These are phyloP conservation scores for Leccinum cinnamomeum DNA, from an alignment of 1,284 basidiomycete species.

Conservation along the genomic window DNA sequence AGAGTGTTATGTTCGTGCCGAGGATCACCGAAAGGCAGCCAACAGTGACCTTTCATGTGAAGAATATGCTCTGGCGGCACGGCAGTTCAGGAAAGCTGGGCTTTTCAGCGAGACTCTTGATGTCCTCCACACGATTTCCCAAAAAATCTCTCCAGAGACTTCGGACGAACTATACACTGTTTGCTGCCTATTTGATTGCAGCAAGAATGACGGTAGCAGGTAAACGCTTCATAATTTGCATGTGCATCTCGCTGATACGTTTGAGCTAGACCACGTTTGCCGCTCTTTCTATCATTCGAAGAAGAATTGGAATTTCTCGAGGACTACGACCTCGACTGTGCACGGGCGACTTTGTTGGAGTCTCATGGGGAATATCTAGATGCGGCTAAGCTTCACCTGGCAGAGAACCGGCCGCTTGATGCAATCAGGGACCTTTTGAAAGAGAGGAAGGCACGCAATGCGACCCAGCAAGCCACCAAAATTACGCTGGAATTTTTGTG, in stretches of 20 bases:
- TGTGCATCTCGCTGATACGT: too few species aligned
- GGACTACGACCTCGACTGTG: constrained; percentile 52
- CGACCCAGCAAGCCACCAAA: constrained; percentile 34
- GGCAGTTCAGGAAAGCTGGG: too few species aligned
- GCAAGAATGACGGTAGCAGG: too few species aligned
- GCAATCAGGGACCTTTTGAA: constrained; percentile 50
- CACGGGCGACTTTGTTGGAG: constrained; percentile 51
- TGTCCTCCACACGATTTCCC: too few species aligned
- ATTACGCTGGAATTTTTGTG: constrained; percentile 21
- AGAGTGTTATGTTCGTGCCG: constrained; percentile 50
- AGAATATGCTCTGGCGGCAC: too few species aligned
- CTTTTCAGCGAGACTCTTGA: too few species aligned
- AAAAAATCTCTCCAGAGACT: too few species aligned
- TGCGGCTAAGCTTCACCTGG: constrained; percentile 56
- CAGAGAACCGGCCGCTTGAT: constrained; percentile 48
- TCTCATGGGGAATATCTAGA: constrained; percentile 45
- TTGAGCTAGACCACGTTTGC: too few species aligned
- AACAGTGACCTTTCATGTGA: constrained; percentile 40
- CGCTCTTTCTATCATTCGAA: constrained; percentile 28
- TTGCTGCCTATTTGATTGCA: too few species aligned
- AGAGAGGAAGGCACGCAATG: constrained; percentile 33
- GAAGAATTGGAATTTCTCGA: constrained; percentile 60
- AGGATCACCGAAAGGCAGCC: constrained; percentile 46
- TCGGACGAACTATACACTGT: too few species aligned
- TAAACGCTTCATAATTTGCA: too few species aligned